phyloP scores from a whole-genome alignment of 2,329 filamentous ascomycete genomes.

The Venturia pyrina region DNA sequence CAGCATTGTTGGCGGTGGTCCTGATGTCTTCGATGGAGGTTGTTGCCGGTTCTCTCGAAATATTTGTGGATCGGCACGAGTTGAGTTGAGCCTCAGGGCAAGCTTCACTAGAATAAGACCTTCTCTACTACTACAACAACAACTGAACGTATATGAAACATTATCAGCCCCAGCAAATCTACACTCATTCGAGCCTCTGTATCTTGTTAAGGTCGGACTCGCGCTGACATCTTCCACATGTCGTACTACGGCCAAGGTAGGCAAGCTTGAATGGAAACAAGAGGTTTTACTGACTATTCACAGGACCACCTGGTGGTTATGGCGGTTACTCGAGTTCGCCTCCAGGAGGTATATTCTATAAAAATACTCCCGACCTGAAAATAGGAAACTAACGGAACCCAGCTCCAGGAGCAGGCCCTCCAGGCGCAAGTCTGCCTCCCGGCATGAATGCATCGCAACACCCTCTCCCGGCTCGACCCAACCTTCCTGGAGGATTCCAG shows the following conservation, averaged over 20 bases:
- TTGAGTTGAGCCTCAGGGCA: background rate
- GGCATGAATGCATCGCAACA: conserved; percentile 67
- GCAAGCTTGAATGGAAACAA: no score
- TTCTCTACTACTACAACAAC: background rate
- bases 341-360: background rate
- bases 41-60: background rate
- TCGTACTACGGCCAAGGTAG: background rate
- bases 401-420: conserved; percentile 68
- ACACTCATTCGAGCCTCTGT: background rate
- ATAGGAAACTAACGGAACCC: conserved; percentile 16
- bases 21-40: background rate
- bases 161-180: background rate
- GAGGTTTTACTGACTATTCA: background rate
- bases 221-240: background rate
- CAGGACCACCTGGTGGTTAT: conserved; percentile 3
- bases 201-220: background rate
- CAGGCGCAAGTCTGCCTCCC: conserved; percentile 68
- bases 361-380: background rate
- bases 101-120: background rate
- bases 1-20: background rate
- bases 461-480: conserved; percentile 68
- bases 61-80: background rate
- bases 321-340: background rate
- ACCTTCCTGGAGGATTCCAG: conserved; percentile 75
- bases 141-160: background rate